These are phyloP conservation scores for Ochromonas danica DNA, from an alignment of 108 stramenopile genomes.

Conservation along the genomic window DNA sequence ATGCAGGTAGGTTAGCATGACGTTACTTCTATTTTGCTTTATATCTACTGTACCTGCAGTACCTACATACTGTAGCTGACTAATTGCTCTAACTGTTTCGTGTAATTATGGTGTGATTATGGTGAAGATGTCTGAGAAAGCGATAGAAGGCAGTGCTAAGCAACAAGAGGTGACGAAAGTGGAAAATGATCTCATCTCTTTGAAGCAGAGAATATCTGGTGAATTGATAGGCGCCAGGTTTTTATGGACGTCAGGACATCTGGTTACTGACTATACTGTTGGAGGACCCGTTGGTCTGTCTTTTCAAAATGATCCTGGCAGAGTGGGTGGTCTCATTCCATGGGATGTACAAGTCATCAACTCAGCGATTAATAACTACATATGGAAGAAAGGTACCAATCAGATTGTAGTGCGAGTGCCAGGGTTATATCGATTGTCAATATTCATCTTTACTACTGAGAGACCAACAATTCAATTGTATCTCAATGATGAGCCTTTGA, in stretches of 20 bases:
- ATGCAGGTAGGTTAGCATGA: too few relatives aligned
- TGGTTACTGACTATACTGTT: neutral
- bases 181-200: neutral
- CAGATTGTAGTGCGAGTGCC: neutral
- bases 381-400: neutral
- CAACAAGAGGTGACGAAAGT: conserved; percentile 12
- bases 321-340: neutral
- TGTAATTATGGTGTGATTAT: conserved; percentile 22
- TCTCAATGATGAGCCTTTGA: conserved; percentile 29
- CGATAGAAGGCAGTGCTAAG: too few relatives aligned
- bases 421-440: conserved; percentile 1
- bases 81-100: neutral
- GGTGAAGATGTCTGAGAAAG: too few relatives aligned
- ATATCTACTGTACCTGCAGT: too few relatives aligned
- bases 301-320: too few relatives aligned
- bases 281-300: too few relatives aligned
- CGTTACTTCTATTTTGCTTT: too few relatives aligned
- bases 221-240: conserved; percentile 29
- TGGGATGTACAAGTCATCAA: conserved; percentile 29
- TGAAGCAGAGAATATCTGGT: neutral
- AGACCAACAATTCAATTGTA: neutral
- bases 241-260: conserved; percentile 1
- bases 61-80: too few relatives aligned
- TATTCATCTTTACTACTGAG: conserved; percentile 9
- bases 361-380: neutral